Evolutionary conservation across 164 flowering plant species (phyloP), one percentile per base, ranked within the genome.

Genomic region (Piper longum): DNA sequence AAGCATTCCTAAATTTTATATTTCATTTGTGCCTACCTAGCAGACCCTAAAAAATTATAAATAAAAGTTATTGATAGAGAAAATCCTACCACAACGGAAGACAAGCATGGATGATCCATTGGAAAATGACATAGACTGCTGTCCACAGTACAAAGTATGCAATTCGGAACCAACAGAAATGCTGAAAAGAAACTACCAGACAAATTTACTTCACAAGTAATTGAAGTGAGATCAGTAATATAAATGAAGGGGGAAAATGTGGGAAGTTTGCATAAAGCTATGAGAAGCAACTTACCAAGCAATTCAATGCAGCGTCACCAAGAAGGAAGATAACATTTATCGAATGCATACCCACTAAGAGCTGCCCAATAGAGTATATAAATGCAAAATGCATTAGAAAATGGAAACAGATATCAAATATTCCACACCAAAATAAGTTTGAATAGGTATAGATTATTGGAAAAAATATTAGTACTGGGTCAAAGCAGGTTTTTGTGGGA

Each of bases 101-200:
- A 64, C 75, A 81, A 42, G 96, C 90, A 74, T 93, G 98, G 63
- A 93, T 66, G 16, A 83, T 56, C 98, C 98, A 93, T 56, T 88
- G 98, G 71, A 90, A 82, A 63, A 85, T 59, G 26, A 88, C 95
- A 54, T 68, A 93, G 9, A 64, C 57, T 43, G 76, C 66, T 4
- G 96, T 93, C 87, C 89, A 93, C n/a, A 86, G 69, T 62, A 82
- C 69, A 75, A 90, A 86, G 77, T 92, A 92, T 39, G 87, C 82
- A 17, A 93, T 80, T 54, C 97, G 83, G 64, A 90, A 93, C 89
- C 89, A 80, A 39, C 92, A 96, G 57, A 90, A 89, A 7, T 76
- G 72, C 95, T 87, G 85, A 80, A 45, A 51, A 17, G 41, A 11
- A 59, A 44, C 3, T 59, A 36, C 19, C 17, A 14, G 68, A 13